phyloP scores from a whole-genome alignment of 1,284 basidiomycete species.

The Caloboletus firmus region DNA sequence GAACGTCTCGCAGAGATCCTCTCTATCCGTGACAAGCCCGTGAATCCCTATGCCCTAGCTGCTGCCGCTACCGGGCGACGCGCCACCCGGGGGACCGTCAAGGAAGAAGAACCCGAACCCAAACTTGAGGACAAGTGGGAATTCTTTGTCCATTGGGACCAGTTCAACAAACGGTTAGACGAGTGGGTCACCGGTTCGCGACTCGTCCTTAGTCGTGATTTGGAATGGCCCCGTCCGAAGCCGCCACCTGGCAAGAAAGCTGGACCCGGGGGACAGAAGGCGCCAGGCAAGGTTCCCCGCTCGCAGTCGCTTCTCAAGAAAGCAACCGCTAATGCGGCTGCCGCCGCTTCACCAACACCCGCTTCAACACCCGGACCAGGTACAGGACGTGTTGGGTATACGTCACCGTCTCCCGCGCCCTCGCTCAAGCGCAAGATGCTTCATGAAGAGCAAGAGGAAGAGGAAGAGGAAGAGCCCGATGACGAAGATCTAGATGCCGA shows the following conservation, averaged over 20 bases:
- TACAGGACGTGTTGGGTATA: conserved; percentile 43
- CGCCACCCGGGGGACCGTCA: conserved; percentile 36
- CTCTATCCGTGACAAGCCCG: conserved; percentile 84
- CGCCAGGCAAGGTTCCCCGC: conserved; percentile 60
- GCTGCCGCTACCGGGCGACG: conserved; percentile 31
- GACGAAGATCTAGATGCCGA: conserved; percentile 60
- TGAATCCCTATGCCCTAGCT: conserved; percentile 53
- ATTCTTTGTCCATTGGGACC: conserved; percentile 97
- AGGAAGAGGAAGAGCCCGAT: conserved; percentile 55
- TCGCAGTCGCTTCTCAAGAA: conserved; percentile 66
- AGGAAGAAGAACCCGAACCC: conserved; percentile 48
- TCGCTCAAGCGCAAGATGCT: conserved; percentile 66
- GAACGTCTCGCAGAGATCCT: conserved; percentile 92
- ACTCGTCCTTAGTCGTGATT: conserved; percentile 80
- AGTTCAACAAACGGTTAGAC: conserved; percentile 98
- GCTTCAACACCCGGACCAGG: conserved; percentile 50
- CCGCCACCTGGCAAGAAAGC: conserved; percentile 57
- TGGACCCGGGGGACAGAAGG: conserved; percentile 46
- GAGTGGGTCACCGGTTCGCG: conserved; percentile 96
- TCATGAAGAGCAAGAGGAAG: conserved; percentile 59
- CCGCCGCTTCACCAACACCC: conserved; percentile 48
- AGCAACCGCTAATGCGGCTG: conserved; percentile 72
- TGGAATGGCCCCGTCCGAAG: conserved; percentile 97
- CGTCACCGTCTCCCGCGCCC: conserved; percentile 56
- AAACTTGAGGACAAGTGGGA: conserved; percentile 80